A percentile compares a stretch with the other conserved stretches of the same genome.
phyloP scores from a whole-genome alignment of 1,284 basidiomycete genomes.

The Neonothopanus nambi region DNA sequence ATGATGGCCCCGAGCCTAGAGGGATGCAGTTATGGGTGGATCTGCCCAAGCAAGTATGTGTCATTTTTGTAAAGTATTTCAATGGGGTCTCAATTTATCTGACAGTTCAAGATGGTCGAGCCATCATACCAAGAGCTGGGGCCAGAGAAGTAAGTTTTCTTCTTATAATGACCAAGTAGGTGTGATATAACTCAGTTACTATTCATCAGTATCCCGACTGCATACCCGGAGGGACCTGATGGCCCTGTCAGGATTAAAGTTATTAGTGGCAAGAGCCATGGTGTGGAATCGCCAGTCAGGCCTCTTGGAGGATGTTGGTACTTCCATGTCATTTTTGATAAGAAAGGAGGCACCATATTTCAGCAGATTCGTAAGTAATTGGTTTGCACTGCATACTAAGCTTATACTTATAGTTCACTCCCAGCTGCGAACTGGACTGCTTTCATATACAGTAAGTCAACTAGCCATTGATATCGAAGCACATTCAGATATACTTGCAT shows the following conservation, averaged over 20 bases:
- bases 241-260: slow-evolving; percentile 79
- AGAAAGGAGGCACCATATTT: slow-evolving; percentile 68
- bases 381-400: not conserved
- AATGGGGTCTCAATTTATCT: slow-evolving; percentile 20
- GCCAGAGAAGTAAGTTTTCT: slow-evolving; percentile 51
- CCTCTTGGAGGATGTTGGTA: slow-evolving; percentile 94
- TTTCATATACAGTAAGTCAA: slow-evolving; percentile 73
- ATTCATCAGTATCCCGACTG: slow-evolving; percentile 62
- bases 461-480: no score
- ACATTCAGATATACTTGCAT: not conserved
- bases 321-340: slow-evolving; percentile 78
- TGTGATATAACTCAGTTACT: slow-evolving; percentile 5
- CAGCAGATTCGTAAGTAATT: slow-evolving; percentile 76
- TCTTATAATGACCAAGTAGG: no score
- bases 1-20: slow-evolving; percentile 16
- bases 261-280: slow-evolving; percentile 87
- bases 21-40: slow-evolving; percentile 91
- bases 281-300: slow-evolving; percentile 83
- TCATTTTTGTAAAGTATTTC: not conserved
- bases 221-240: slow-evolving; percentile 70
- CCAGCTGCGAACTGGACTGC: slow-evolving; percentile 78
- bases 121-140: slow-evolving; percentile 79
- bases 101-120: slow-evolving; percentile 80
- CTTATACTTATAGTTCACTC: not conserved
- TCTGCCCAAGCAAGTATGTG: slow-evolving; percentile 71